A percentile compares a stretch with the other conserved stretches of the same genome.
These are phyloP conservation scores for Chytriomyces sp. DNA, from an alignment of 192 early-diverging fungal species.

Conservation along the genomic window DNA sequence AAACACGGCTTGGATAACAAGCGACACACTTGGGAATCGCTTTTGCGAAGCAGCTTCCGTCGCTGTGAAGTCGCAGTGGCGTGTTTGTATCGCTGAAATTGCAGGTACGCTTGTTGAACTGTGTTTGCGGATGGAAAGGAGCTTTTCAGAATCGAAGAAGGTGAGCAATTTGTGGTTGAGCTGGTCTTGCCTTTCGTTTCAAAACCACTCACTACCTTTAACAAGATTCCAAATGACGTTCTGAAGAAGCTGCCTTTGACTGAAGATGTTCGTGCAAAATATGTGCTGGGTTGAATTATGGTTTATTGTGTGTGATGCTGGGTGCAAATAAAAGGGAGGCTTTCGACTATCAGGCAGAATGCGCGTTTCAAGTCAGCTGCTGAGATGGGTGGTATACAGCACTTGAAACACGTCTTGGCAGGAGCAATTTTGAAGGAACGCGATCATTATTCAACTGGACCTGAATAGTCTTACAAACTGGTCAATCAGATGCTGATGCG, in stretches of 20 bases:
- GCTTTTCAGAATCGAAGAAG: not conserved
- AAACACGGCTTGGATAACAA: not conserved
- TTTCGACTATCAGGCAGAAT: no score
- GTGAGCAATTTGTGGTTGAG: not conserved
- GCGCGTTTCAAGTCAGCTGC: no score
- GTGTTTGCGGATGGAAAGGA: not conserved
- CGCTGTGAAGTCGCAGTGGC: not conserved
- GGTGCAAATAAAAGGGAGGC: no score
- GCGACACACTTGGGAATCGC: not conserved
- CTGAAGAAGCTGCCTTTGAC: constrained; percentile 17
- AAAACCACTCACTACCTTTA: not conserved
- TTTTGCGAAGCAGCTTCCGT: not conserved
- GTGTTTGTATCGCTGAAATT: not conserved
- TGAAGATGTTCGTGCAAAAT: constrained; percentile 29
- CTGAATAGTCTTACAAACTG: no score
- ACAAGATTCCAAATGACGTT: constrained; percentile 11
- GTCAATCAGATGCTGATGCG: not conserved
- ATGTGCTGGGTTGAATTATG: not conserved
- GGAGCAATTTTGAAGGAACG: no score
- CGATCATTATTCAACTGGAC: no score
- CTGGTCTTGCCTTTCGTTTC: not conserved
- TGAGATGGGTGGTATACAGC: no score
- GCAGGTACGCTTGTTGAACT: constrained; percentile 3
- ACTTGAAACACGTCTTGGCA: no score
- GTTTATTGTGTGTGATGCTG: no score